Evolutionary conservation across 1,284 basidiomycete genomes (phyloP), one percentile per base, ranked within the genome.

Genomic region (Coniferiporia sulphurascens): DNA sequence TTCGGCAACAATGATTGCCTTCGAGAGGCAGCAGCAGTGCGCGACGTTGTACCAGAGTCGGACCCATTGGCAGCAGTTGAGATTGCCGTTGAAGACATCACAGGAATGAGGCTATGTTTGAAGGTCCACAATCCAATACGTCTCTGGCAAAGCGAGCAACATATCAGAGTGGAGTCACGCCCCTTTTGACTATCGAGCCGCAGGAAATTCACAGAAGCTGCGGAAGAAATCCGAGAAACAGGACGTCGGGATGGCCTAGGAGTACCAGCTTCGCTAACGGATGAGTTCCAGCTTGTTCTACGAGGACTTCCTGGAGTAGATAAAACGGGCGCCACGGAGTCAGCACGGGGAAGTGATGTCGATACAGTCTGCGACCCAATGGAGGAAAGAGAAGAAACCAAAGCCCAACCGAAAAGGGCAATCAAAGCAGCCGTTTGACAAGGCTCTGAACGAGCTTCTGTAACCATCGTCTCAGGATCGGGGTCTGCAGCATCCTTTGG

Each of bases 71-170:
- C 13, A 38, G 55, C 27, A 48, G 50, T 41, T 17, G 52, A 55
- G n/a, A 36, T 48, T 53, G 21, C 15, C 8, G 43, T 44, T 8
- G 44, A 9, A 6, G 56, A 21, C 41, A 38, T 34, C 22, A n/a
- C 27, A 9, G 62, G 49, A 34, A 36, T 53, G 22, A n/a, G 19
- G 19, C 43, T 53, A 15, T 44, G 67, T n/a, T 53, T 55, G 67
- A 89, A 90, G 0, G 84, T 80, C 89, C 89, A 92, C 34, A 92
- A 72, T 1, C 89, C 89, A 46, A 91, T 76, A 8, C 89, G 79
- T 27, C 89, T 78, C 66, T 89, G 88, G 66, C 89, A 91, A 19
- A 92, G 73, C 5, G 73, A 61, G 63, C 89, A 92, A 60, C 84
- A 78, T 1, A 91, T 70, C 8, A 89, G 74, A 0, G 80, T 71